Evolutionary conservation across 495 filamentous ascomycete species (phyloP), one percentile per base, ranked within the genome.

Genomic region (Penicillium desertorum): DNA sequence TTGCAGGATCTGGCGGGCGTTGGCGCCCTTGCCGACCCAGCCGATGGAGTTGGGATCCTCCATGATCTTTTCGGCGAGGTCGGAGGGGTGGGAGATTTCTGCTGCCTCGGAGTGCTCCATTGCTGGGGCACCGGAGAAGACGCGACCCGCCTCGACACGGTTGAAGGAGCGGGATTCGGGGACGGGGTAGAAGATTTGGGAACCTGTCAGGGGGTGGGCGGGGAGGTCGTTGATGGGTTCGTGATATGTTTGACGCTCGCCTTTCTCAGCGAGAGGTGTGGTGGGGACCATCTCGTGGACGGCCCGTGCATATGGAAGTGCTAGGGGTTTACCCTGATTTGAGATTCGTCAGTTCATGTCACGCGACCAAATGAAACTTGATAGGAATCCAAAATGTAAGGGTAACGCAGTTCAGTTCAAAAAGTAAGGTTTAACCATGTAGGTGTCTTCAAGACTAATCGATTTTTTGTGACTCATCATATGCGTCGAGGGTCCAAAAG

Each of bases 401-500:
- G 51, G 58, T 20, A 63, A 50, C 58, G 46, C 56, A 61, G 45
- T 46, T 72, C 71, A 73, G 71, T 59, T 55, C 43, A 48, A 66
- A 64, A 62, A 61, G 60, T 59, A 72, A 69, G 79, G 80, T 85
- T 74, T 91, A 90, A 90, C 84, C 88, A 91, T 57, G 62, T 69
- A 58, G 69, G 72, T 84, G 91, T 97, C 93, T 96, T 97, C 80
- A 93, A 97, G 93, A 97, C 93, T 96, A 96, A 98, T 97, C 93
- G 92, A 79, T 78, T 81, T 79, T 86, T 85, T 83, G 55, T 83
- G 61, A 69, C 79, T 90, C 88, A 86, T 87, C 87, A 87, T 86
- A 65, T 57, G 66, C 60, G 64, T 54, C 17, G 61, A 59, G 10
- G n/a, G 45, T 53, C 25, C 51, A 37, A 41, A 47, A 46, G 22